Base-by-base conservation (phyloP, 192 early-diverging fungal species). In the Gonapodya sp. region DNA sequence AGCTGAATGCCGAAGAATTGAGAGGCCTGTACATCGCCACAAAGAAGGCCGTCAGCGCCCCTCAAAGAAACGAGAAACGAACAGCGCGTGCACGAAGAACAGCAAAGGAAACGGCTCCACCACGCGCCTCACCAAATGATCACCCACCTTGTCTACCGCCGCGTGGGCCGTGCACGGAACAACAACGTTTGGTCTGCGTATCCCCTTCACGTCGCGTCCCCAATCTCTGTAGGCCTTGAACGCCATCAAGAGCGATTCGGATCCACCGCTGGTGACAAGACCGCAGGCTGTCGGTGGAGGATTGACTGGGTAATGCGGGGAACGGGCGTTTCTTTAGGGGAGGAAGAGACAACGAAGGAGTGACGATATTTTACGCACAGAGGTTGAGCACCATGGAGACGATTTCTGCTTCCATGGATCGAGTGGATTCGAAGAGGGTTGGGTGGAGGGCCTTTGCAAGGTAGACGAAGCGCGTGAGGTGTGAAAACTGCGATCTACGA, bases 371-470 rank as follows among this genome's bases (percentile, higher is more conserved):
- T 31, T 16, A 34, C 75, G 2, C 8, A 32, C 34, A 34, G 8
- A 18, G 16, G 30, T 77, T 2, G 34, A 18, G 30, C 32, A 97
- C 95, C 96, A 99, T 97, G 2, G 92, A 90, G 64, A 97, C 93
- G 33, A 96, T 88, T 83, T 99, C 97, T 72, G 96, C 95, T 83
- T 99, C 97, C 91, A 99, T 96, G 78, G 93, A 91, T 64, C 97
- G 91, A n/a, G 96, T 86, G 34, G 95, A 96, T 0, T 96, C 96
- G 88, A 97, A 99, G 74, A 97, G 89, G 73, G 96, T 96, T 0
- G 97, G 96, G 81, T 99, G 97, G 72, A 99, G 89, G 8, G 96
- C 96, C 31, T 2, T 74, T 18, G 81, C 75, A 34, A 34, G 30
- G 31, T n/a, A n/a, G n/a, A n/a, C n/a, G n/a, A n/a, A n/a, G n/a